These are phyloP conservation scores for Sporothrix euskadiensis DNA, from an alignment of 2,329 filamentous ascomycete genomes.

Conservation along the genomic window DNA sequence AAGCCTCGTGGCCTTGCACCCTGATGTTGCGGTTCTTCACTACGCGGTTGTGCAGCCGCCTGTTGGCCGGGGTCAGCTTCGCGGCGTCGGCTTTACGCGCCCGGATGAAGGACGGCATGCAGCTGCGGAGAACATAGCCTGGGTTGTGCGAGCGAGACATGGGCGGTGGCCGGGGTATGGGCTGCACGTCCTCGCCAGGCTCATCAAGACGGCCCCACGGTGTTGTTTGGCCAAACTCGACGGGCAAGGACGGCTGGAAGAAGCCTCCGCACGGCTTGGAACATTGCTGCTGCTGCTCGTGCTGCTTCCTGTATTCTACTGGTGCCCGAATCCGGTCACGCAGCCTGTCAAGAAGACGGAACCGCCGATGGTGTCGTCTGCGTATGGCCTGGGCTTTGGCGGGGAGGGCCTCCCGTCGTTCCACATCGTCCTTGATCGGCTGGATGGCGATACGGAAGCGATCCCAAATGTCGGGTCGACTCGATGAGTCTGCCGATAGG, in stretches of 20 bases:
- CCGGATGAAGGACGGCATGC: no score
- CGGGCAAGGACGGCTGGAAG: background rate
- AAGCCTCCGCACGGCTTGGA: background rate
- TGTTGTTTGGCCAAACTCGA: background rate
- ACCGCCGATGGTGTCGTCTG: background rate
- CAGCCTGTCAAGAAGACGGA: background rate
- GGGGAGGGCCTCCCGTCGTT: background rate
- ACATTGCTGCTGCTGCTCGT: background rate
- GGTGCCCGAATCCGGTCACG: background rate
- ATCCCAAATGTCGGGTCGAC: background rate
- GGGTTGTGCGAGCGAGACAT: constrained; percentile 6
- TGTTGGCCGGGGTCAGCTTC: background rate
- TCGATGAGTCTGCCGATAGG: background rate
- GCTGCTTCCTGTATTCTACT: no score
- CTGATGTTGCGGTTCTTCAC: background rate
- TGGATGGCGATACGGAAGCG: background rate
- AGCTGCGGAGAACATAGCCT: background rate
- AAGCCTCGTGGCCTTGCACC: background rate
- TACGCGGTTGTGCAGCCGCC: background rate
- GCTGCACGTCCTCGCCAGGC: constrained; percentile 12
- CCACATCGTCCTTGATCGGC: constrained; percentile 5
- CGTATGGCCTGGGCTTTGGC: background rate
- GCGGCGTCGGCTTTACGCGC: background rate
- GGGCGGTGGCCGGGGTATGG: background rate
- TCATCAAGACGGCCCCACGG: background rate